phyloP scores from a whole-genome alignment of 495 filamentous ascomycete species.

The Penicillium angulare region DNA sequence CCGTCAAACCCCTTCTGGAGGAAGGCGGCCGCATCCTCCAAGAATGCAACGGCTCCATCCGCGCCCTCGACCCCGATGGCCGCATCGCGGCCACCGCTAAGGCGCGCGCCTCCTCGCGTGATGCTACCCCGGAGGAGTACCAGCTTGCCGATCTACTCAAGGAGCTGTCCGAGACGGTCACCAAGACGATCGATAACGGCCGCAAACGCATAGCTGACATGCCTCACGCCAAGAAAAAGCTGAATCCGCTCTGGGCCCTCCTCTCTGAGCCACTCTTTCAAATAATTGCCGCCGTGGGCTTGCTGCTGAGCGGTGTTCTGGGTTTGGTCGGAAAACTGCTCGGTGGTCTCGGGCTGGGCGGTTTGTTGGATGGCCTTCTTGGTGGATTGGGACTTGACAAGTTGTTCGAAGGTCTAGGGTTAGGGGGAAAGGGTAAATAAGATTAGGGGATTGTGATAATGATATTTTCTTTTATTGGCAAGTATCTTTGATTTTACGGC shows the following conservation, averaged over 20 bases:
- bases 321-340: slow-evolving; percentile 77
- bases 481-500: too few species aligned
- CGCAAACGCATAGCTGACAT: slow-evolving; percentile 85
- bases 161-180: slow-evolving; percentile 61
- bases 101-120: slow-evolving; percentile 72
- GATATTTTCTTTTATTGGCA: too few species aligned
- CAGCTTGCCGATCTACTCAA: slow-evolving; percentile 80
- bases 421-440: too few species aligned
- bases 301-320: slow-evolving; percentile 80
- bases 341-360: slow-evolving; percentile 78
- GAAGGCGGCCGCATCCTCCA: slow-evolving; percentile 76
- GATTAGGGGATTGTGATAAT: too few species aligned
- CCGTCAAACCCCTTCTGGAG: slow-evolving; percentile 84
- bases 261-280: slow-evolving; percentile 84
- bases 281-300: slow-evolving; percentile 86
- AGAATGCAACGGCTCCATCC: slow-evolving; percentile 87
- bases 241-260: slow-evolving; percentile 84
- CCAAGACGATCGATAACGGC: slow-evolving; percentile 77
- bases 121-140: slow-evolving; percentile 86
- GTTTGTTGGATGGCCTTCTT: slow-evolving; percentile 73
- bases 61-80: slow-evolving; percentile 87
- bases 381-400: slow-evolving; percentile 81
- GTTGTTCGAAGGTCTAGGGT: slow-evolving; percentile 69
- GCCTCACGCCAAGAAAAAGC: slow-evolving; percentile 90
- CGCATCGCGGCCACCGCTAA: slow-evolving; percentile 80